Evolutionary conservation across 805 yeast species (phyloP).

Genomic region (Blastobotrys robertii): DNA sequence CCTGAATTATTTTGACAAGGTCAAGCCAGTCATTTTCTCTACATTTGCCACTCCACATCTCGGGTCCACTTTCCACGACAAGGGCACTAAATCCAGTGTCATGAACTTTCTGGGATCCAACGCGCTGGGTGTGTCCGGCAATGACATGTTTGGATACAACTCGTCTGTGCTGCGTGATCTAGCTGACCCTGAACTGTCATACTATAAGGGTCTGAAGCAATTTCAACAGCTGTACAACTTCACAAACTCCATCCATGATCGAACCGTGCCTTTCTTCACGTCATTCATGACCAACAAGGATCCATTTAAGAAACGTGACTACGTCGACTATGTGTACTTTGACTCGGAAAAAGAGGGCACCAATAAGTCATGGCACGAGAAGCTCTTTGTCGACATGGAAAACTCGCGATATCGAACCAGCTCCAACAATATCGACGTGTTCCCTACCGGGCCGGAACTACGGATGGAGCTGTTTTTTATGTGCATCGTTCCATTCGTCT

Average conservation of each 20-base stretch:
- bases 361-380: background rate
- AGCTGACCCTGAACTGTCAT: constrained; percentile 42
- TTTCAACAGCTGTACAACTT: constrained; percentile 52
- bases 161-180: constrained; percentile 40
- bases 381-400: constrained; percentile 17
- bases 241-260: constrained; percentile 72
- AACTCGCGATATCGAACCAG: constrained; percentile 10
- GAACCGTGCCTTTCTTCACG: constrained; percentile 83
- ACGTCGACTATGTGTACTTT: constrained; percentile 31
- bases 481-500: constrained; percentile 10
- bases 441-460: constrained; percentile 8
- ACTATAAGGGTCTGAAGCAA: constrained; percentile 41
- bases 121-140: constrained; percentile 58
- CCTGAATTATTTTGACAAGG: constrained; percentile 41
- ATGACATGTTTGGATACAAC: constrained; percentile 54
- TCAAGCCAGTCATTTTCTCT: constrained; percentile 53
- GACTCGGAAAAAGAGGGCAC: background rate
- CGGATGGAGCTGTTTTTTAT: constrained; percentile 9
- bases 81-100: constrained; percentile 23
- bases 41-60: constrained; percentile 78
- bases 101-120: constrained; percentile 46
- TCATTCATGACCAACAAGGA: constrained; percentile 63
- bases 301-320: constrained; percentile 58
- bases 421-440: constrained; percentile 2
- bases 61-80: constrained; percentile 43